A percentile compares a stretch with the other conserved stretches of the same genome.
Conservation (phyloP, 2,329 filamentous ascomycete species). For the Alternaria incomplexa region DNA sequence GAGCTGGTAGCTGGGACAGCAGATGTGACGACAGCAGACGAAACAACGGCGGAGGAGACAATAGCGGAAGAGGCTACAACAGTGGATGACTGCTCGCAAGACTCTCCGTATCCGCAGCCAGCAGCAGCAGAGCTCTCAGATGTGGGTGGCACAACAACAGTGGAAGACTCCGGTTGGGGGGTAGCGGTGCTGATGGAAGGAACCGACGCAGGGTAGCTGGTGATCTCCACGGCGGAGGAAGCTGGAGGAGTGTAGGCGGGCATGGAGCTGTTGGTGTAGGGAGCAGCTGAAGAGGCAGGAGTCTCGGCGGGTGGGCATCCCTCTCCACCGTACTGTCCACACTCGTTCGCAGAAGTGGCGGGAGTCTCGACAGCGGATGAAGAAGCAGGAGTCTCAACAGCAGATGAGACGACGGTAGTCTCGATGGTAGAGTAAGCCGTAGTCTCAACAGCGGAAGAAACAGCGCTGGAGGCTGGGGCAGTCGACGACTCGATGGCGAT, state of each 20-base stretch:
- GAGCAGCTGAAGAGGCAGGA: constrained; percentile 11
- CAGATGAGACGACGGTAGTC: background rate
- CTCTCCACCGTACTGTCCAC: constrained; percentile 5
- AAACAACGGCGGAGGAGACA: background rate
- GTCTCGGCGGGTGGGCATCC: constrained; percentile 4
- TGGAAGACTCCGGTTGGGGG: constrained; percentile 10
- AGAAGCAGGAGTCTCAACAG: constrained; percentile 3
- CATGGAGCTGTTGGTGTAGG: constrained; percentile 24
- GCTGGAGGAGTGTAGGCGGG: constrained; percentile 16
- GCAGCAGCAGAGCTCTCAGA: constrained; percentile 7
- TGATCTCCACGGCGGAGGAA: background rate
- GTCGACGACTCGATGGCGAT: background rate
- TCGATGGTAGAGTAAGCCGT: background rate
- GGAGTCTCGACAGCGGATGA: constrained; percentile 14
- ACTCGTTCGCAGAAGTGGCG: constrained; percentile 2
- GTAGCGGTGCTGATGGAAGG: constrained; percentile 9
- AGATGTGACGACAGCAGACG: constrained; percentile 2
- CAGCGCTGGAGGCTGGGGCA: constrained; percentile 3
- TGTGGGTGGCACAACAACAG: constrained; percentile 9
- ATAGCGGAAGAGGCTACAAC: constrained; percentile 8
- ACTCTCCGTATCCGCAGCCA: constrained; percentile 19
- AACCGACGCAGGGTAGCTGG: background rate
- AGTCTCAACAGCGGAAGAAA: background rate
- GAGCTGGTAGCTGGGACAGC: constrained; percentile 16
- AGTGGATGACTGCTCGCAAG: constrained; percentile 21